Evolutionary conservation across 768 basidiomycete genomes (phyloP), one percentile per base, ranked within the genome.

Genomic region (Rhodosporidiobolus sp.): DNA sequence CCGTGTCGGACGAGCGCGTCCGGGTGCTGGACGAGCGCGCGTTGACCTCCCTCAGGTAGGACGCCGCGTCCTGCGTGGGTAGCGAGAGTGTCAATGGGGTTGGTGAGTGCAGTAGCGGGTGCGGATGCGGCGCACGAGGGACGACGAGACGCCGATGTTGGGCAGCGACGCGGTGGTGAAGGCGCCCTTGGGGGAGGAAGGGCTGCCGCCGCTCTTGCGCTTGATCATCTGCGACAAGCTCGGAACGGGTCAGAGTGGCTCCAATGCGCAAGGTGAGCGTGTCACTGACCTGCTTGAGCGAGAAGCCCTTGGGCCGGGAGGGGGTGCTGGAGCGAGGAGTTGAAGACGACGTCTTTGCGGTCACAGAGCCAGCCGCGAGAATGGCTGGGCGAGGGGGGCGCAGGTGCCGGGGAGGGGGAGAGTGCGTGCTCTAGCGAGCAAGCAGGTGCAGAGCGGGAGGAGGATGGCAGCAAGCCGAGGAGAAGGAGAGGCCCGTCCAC

Each of bases 1-100:
- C 53, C 20, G 66, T 60, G n/a, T 58, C 58, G 1, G 69, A 57
- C 32, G 62, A 67, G 59, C 64, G 55, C 70, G 70, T 52, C 56
- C 56, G 45, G 35, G 43, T 28, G 48, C 56, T 46, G 5, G 63
- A 28, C 30, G 66, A 67, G 54, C 65, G 67, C 69, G 68, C 52
- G 45, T 63, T 62, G 46, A 74, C 69, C 45, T 66, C 53, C 2
- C 65, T 59, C 4, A 74, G 49, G 58, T 66, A 74, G 10, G 65
- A 56, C 4, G 69, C 69, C 2, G 73, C 73, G 67, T 73, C 72
- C 72, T 73, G 59, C 4, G 5, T 16, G 53, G 2, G 14, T 3
- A 3, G 0, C 17, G 26, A 1, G 28, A 32, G 35, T 4, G 52
- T 61, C 50, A n/a, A n/a, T n/a, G n/a, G n/a, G n/a, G n/a, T n/a